Base-by-base conservation (phyloP, 129 eudicot species). In the Solidago caesia region DNA sequence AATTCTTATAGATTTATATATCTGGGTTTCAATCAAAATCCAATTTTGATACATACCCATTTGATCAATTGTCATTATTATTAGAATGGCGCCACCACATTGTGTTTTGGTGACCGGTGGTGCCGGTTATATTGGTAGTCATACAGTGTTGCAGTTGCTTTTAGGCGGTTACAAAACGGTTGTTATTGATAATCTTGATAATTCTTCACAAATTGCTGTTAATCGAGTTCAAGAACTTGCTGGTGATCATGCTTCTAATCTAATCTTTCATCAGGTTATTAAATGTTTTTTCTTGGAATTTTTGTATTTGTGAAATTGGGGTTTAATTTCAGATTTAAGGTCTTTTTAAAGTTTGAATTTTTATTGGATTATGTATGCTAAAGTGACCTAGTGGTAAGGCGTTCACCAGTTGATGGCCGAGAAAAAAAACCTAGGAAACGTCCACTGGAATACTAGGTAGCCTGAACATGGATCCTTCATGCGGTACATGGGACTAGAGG, bases 61-160 rank as follows among this genome's bases (percentile, higher is more conserved):
- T 67, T 13, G 1, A 44, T 71, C 29, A 7, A 46, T 47, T 55
- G 39, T 33, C 39, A 33, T 33, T 33, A 33, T 33, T 33, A 66
- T 44, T 12, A 45, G 44, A 79, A 83, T 75, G 85, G 83, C 79
- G 87, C 73, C 84, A 83, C 76, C 71, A 79, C 82, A 82, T 64
- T 72, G 83, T 25, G 90, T 94, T 45, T 72, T 88, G 65, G 97
- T 94, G 48, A 90, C 93, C 4, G 97, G 98, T 3, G 98, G 96
- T 25, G 97, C 98, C 15, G 97, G 98, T 2, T 94, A 90, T 62
- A 88, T 94, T 60, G 98, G 98, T 6, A 90, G 89, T 51, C 97
- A 94, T 72, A 88, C 98, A 42, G 87, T 91, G 47, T 83, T 94
- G 13, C 97, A 94, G 73, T 67, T 94, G 44, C 78, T 94, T 52